A percentile compares a stretch with the other conserved stretches of the same genome.
Conservation (phyloP, 768 basidiomycete genomes). For the Kwoniella sp. region DNA sequence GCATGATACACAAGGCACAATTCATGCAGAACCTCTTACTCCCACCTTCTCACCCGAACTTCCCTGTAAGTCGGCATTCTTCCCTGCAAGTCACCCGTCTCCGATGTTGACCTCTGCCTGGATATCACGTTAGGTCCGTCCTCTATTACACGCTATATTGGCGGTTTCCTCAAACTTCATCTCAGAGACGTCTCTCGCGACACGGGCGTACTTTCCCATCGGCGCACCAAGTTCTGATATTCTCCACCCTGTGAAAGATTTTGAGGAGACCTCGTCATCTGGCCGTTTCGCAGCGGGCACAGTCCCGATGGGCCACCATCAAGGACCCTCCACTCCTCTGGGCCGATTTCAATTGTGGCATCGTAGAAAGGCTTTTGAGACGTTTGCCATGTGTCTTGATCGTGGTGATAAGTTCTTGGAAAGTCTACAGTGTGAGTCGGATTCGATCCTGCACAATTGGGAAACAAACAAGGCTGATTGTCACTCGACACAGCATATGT, state of each 20-base stretch:
- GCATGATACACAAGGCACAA: conserved; percentile 37
- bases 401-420: conserved; percentile 36
- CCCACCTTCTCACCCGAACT: conserved; percentile 40
- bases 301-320: not conserved
- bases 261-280: conserved; percentile 3
- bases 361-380: conserved; percentile 38
- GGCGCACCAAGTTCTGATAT: conserved; percentile 29
- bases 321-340: conserved; percentile 15
- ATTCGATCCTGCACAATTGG: not conserved
- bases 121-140: no score
- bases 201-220: conserved; percentile 37
- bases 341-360: conserved; percentile 46
- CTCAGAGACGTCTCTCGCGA: conserved; percentile 25
- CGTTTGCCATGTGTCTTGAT: conserved; percentile 25
- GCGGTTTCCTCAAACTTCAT: conserved; percentile 37
- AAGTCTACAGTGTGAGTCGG: conserved; percentile 32
- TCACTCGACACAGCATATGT: conserved; percentile 21
- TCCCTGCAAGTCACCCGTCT: no score
- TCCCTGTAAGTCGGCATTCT: conserved; percentile 40
- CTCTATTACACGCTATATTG: conserved; percentile 45
- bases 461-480: conserved; percentile 6
- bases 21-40: conserved; percentile 32
- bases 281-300: not conserved
- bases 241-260: conserved; percentile 34
- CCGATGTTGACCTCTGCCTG: no score